phyloP scores from a whole-genome alignment of 352 stramenopile species.

The Phytophthora aleatoria region DNA sequence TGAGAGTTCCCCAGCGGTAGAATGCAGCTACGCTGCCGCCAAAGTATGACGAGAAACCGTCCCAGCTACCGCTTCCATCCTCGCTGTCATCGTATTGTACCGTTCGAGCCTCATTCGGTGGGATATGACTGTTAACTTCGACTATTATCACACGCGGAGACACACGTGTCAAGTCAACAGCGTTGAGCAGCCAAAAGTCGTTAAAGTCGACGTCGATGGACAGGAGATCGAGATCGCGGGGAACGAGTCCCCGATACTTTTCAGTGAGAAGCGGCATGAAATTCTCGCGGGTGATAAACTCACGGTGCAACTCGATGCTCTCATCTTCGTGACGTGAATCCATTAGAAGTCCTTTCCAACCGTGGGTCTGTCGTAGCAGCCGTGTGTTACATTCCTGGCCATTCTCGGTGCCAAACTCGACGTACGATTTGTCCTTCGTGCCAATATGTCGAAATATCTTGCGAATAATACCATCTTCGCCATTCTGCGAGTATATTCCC shows the following conservation, averaged over 20 bases:
- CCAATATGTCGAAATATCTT: constrained; percentile 65
- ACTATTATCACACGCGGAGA: constrained; percentile 63
- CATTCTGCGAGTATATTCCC: constrained; percentile 70
- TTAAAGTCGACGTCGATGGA: constrained; percentile 83
- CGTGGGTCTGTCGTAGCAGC: constrained; percentile 45
- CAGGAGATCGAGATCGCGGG: constrained; percentile 58
- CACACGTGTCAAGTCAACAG: constrained; percentile 48
- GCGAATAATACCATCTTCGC: constrained; percentile 66
- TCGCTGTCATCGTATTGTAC: constrained; percentile 50
- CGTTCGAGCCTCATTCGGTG: constrained; percentile 43
- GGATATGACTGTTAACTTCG: constrained; percentile 68
- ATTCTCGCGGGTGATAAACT: constrained; percentile 69
- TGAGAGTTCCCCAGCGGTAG: constrained; percentile 37
- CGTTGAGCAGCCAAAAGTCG: constrained; percentile 72
- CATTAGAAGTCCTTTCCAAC: constrained; percentile 66
- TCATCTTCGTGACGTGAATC: constrained; percentile 53
- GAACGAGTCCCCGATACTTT: constrained; percentile 43
- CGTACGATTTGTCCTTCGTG: constrained; percentile 41
- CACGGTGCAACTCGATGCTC: constrained; percentile 56
- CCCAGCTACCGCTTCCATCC: constrained; percentile 46
- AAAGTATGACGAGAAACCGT: constrained; percentile 60
- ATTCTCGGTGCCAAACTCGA: constrained; percentile 73
- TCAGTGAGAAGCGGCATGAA: constrained; percentile 55
- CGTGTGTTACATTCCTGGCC: constrained; percentile 69
- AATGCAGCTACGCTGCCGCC: constrained; percentile 61